Evolutionary conservation across 306 rosid genomes (phyloP), one percentile per base, ranked within the genome.

Genomic region (Cicer arietinum): DNA sequence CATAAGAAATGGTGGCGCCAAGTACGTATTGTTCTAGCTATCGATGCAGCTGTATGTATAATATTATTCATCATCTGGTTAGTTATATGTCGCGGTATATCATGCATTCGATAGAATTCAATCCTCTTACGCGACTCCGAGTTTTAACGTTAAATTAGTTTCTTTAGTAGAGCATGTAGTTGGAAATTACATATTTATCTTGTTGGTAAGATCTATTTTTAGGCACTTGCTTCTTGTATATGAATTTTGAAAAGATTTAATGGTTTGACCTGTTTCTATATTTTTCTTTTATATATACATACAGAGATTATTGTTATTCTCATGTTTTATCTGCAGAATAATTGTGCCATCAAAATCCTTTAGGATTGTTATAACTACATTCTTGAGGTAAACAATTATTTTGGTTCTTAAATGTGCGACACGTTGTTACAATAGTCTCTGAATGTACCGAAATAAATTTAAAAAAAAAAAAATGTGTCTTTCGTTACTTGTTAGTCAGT

Each of bases 1-100:
- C 94, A 86, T 7, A 86, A 83, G 83, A 89, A 82, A 77, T 92
- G 92, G 96, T 90, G 96, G 90, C 96, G 86, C 74, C 98, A 90
- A 79, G 96, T 92, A 68, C 84, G 91, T 57, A 89, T 92, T 79
- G 89, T 91, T 58, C 90, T 92, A 60, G 98, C 98, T 30, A 83
- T 92, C n/a, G 94, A 90, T 86, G 96, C 89, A 10, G 96, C 86
- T 69, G 85, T 90, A 54, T 92, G 98, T 73, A 14, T 92, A 46
- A 69, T 84, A 77, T 82, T 92, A 67, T 82, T 90, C 64, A 77
- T 79, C 68, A 86, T 92, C 79, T 92, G 98, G 98, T 82, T 90
- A 80, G 41, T 71, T 11, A 77, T 92, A 48, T 92, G 96, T 18
- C 71, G 0, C 7, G 98, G 98, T 60, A 22, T 89, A 66, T 80